phyloP scores from a whole-genome alignment of 805 yeast genomes.

The Clavispora vitiphila region DNA sequence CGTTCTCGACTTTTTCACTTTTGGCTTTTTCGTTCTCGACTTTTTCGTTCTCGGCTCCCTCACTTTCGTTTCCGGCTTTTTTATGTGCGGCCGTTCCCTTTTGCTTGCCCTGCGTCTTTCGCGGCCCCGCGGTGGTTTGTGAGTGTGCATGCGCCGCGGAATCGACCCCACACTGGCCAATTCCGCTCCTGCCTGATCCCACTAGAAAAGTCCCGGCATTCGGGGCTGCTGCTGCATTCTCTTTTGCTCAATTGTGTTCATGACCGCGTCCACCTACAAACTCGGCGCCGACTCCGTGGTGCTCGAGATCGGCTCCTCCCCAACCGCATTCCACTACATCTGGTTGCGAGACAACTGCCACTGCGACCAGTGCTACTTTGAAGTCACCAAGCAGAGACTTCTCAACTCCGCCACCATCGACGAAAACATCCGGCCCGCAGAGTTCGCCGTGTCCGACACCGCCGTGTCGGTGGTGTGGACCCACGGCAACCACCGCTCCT shows the following conservation, averaged over 20 bases:
- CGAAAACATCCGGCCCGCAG: constrained; percentile 22
- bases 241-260: background rate
- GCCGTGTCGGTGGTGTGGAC: constrained; percentile 32
- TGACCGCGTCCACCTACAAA: background rate
- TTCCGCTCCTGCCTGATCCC: too few relatives aligned
- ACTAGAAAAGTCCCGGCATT: too few relatives aligned
- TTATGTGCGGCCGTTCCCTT: too few relatives aligned
- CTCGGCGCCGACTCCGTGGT: constrained; percentile 3
- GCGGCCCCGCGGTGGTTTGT: too few relatives aligned
- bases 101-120: too few relatives aligned
- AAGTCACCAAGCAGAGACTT: constrained; percentile 54
- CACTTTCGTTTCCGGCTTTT: too few relatives aligned
- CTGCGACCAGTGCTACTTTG: constrained; percentile 50
- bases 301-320: constrained; percentile 5
- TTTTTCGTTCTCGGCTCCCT: too few relatives aligned
- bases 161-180: background rate
- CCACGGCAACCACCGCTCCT: constrained; percentile 34
- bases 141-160: background rate
- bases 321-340: constrained; percentile 26
- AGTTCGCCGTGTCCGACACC: constrained; percentile 9
- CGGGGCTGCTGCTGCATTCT: too few relatives aligned
- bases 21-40: too few relatives aligned
- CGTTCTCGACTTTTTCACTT: too few relatives aligned
- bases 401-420: constrained; percentile 47
- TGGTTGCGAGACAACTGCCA: constrained; percentile 68